These are phyloP conservation scores for Sarocladium strictum DNA, from an alignment of 2,329 filamentous ascomycete genomes.

Conservation along the genomic window DNA sequence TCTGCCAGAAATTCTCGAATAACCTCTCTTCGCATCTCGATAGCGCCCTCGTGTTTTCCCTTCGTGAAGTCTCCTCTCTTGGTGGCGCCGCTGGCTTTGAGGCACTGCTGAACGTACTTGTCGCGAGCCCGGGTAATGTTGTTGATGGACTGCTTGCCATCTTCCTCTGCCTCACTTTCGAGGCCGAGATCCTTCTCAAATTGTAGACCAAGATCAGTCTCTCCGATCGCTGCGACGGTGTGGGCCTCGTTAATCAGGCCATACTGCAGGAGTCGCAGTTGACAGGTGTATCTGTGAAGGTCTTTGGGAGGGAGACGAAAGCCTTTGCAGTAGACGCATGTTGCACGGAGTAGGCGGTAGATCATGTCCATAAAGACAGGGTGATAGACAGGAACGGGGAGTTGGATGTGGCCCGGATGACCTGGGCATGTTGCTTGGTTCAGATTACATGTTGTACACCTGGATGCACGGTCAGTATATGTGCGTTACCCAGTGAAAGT, in stretches of 20 bases:
- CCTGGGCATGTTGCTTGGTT: conserved; percentile 79
- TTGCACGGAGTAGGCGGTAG: conserved; percentile 74
- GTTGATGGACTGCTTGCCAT: conserved; percentile 48
- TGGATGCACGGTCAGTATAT: conserved; percentile 27
- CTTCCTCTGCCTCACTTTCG: conserved; percentile 58
- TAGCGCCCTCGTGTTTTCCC: conserved; percentile 77
- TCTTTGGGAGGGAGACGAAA: conserved; percentile 74
- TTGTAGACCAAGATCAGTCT: conserved; percentile 33
- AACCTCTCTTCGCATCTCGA: conserved; percentile 67
- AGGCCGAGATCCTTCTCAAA: conserved; percentile 30
- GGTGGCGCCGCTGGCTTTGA: conserved; percentile 51
- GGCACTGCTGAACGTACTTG: conserved; percentile 66
- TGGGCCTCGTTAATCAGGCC: conserved; percentile 69
- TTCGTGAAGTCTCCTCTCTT: conserved; percentile 44
- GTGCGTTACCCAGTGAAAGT: conserved; percentile 9
- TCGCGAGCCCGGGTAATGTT: conserved; percentile 46
- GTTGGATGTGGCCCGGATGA: conserved; percentile 90
- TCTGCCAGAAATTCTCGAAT: conserved; percentile 77
- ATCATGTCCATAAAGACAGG: conserved; percentile 95
- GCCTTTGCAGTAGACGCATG: conserved; percentile 86
- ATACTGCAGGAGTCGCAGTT: conserved; percentile 77
- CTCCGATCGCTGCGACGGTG: conserved; percentile 47
- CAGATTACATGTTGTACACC: conserved; percentile 88
- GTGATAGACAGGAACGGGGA: conserved; percentile 90
- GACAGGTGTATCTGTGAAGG: conserved; percentile 75